A percentile compares a stretch with the other conserved stretches of the same genome.
phyloP scores from a whole-genome alignment of 2,329 filamentous ascomycete species.

The Clonostachys byssicola region DNA sequence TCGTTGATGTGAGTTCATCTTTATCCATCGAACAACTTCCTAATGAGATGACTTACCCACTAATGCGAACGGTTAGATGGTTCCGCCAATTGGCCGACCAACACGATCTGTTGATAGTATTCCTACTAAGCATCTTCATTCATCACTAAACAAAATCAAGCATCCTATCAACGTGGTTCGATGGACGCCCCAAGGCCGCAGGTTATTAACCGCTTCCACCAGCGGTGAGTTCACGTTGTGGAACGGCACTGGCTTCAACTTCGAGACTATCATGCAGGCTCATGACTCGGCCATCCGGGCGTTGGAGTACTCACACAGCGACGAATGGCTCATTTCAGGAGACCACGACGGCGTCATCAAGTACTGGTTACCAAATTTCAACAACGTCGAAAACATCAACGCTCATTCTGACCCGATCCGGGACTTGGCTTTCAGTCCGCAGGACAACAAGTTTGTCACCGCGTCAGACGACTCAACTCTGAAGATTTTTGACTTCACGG shows the following conservation, averaged over 20 bases:
- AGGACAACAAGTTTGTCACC: conserved; percentile 92
- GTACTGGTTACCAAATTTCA: conserved; percentile 99
- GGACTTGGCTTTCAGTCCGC: conserved; percentile 89
- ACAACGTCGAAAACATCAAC: conserved; percentile 93
- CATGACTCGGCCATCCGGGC: conserved; percentile 85
- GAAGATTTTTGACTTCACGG: conserved; percentile 95
- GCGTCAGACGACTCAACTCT: conserved; percentile 90
- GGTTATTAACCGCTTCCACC: conserved; percentile 87
- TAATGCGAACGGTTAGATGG: conserved; percentile 54
- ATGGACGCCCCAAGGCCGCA: conserved; percentile 94
- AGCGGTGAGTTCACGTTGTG: conserved; percentile 98
- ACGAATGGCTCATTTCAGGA: conserved; percentile 94
- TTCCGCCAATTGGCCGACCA: conserved; percentile 74
- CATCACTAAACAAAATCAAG: conserved; percentile 97
- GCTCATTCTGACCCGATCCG: conserved; percentile 87
- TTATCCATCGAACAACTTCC: neutral
- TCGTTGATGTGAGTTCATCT: conserved; percentile 67
- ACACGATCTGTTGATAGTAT: conserved; percentile 79
- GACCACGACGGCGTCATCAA: conserved; percentile 95
- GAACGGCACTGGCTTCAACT: conserved; percentile 99
- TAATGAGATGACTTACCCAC: neutral
- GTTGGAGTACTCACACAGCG: conserved; percentile 85
- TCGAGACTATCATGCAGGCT: conserved; percentile 98
- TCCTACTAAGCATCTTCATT: conserved; percentile 92
- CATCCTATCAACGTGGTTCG: conserved; percentile 95